Conservation (phyloP, 148 eudicot species). For the Linanthus parryae region DNA sequence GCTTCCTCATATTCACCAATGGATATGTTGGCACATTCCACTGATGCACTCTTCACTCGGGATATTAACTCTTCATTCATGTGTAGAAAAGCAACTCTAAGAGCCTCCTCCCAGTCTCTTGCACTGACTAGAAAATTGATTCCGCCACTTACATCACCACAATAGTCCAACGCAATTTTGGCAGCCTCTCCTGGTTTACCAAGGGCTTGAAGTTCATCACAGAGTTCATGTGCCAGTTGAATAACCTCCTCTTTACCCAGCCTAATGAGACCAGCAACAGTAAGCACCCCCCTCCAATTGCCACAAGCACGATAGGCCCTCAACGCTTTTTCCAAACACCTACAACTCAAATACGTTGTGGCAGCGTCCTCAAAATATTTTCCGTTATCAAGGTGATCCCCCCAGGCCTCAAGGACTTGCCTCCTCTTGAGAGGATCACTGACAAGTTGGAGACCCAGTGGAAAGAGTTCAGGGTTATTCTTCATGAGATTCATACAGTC, state of each 20-base stretch:
- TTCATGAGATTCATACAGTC: slow-evolving; percentile 75
- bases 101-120: slow-evolving; percentile 92
- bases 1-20: slow-evolving; percentile 73
- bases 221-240: slow-evolving; percentile 76
- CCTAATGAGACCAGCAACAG: slow-evolving; percentile 85
- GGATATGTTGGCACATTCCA: slow-evolving; percentile 63
- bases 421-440: slow-evolving; percentile 47
- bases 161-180: slow-evolving; percentile 79
- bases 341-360: slow-evolving; percentile 71
- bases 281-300: slow-evolving; percentile 72
- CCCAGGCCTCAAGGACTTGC: slow-evolving; percentile 87
- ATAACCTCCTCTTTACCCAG: slow-evolving; percentile 62
- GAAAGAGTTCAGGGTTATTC: slow-evolving; percentile 73
- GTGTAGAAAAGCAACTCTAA: slow-evolving; percentile 74
- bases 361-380: slow-evolving; percentile 95
- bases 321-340: slow-evolving; percentile 66
- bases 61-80: slow-evolving; percentile 46
- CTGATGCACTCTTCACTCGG: slow-evolving; percentile 63
- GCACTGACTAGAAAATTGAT: slow-evolving; percentile 65
- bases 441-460: slow-evolving; percentile 60
- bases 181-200: slow-evolving; percentile 96
- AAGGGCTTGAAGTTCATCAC: slow-evolving; percentile 86
- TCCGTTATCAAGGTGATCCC: slow-evolving; percentile 65
- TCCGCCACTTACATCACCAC: slow-evolving; percentile 64
- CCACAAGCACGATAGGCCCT: slow-evolving; percentile 88